Percentiles rank a stretch among this genome's conserved stretches.
These are phyloP conservation scores for Skeletonema grethae DNA, from an alignment of 108 stramenopile species.

Conservation along the genomic window DNA sequence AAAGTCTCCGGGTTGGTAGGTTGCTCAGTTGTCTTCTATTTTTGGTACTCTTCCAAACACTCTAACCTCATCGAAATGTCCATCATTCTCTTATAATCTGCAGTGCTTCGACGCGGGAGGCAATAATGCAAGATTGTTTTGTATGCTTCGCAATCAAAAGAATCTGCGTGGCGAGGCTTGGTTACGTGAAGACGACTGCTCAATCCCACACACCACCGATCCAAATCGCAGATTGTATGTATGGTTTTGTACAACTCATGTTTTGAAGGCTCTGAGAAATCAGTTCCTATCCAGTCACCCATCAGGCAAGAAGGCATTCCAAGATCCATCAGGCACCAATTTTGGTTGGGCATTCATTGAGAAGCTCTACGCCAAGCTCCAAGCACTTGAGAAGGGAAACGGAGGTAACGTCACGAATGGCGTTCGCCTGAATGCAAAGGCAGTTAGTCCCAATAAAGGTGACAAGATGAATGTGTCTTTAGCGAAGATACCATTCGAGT, in stretches of 20 bases:
- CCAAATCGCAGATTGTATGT: not conserved
- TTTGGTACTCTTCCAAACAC: not conserved
- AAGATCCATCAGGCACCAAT: not conserved
- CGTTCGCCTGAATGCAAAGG: not conserved
- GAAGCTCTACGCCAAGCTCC: not conserved
- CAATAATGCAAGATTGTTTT: not conserved
- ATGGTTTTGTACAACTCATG: not conserved
- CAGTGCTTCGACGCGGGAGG: not conserved
- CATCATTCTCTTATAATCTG: not conserved
- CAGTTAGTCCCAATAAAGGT: not conserved
- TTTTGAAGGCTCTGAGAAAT: not conserved
- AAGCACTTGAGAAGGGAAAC: no score
- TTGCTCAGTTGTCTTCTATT: not conserved
- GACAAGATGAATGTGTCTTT: not conserved
- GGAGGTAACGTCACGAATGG: not conserved
- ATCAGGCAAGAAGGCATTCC: constrained; percentile 2
- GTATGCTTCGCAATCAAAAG: not conserved
- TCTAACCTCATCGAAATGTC: not conserved
- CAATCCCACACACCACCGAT: not conserved
- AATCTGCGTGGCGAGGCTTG: not conserved
- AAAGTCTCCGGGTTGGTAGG: not conserved
- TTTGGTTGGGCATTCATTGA: not conserved
- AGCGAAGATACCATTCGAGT: not conserved
- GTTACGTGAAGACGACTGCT: not conserved
- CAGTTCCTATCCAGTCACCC: not conserved